Evolutionary conservation across 352 stramenopile species (phyloP).

Genomic region (Pythium dissimile): DNA sequence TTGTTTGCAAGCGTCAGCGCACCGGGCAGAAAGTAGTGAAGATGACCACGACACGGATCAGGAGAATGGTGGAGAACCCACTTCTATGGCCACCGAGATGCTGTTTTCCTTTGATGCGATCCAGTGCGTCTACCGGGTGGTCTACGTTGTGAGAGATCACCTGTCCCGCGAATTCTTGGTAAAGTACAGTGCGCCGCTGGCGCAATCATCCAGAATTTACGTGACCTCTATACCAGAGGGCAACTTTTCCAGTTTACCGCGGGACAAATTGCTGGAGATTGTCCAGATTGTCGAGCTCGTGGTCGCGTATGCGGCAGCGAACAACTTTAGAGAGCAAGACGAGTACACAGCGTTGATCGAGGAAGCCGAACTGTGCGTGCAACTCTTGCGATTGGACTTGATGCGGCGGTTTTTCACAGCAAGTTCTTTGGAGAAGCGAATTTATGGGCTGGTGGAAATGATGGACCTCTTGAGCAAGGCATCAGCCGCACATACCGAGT

Average conservation of each 20-base stretch:
- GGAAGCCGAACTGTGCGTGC: conserved; percentile 27
- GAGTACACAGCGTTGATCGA: background rate
- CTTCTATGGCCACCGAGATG: too few species aligned
- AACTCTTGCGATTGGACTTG: conserved; percentile 52
- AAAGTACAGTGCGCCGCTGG: conserved; percentile 34
- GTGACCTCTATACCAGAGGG: conserved; percentile 18
- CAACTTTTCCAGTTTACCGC: conserved; percentile 37
- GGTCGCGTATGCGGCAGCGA: conserved; percentile 12
- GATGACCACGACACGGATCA: conserved; percentile 3
- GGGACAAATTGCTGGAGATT: conserved; percentile 51
- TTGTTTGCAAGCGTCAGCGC: conserved; percentile 26
- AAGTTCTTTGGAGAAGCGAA: conserved; percentile 64
- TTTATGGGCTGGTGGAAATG: conserved; percentile 70
- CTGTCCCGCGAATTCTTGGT: conserved; percentile 36
- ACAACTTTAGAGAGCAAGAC: background rate
- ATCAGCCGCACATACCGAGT: conserved; percentile 30
- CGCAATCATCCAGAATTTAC: conserved; percentile 26
- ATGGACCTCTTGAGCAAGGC: conserved; percentile 42
- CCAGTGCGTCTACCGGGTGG: conserved; percentile 44
- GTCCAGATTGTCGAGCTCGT: conserved; percentile 60
- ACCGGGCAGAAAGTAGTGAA: background rate
- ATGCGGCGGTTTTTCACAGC: conserved; percentile 47
- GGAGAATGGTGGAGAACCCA: background rate
- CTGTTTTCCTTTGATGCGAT: conserved; percentile 51
- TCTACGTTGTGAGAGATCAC: conserved; percentile 66